Conservation (phyloP, 345 rosid genomes). For the Linum trigynum region DNA sequence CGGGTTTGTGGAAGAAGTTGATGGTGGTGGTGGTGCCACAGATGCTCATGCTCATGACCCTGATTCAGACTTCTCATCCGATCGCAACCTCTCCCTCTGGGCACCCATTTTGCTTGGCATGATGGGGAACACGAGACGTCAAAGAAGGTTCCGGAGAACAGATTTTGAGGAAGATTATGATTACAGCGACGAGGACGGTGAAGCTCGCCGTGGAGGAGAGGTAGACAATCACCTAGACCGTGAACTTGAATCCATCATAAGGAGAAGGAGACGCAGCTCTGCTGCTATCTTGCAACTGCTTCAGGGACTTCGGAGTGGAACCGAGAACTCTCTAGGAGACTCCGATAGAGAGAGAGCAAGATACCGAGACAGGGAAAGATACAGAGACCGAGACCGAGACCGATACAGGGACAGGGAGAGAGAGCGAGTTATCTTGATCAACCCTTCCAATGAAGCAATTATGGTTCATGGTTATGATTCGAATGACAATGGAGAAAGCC, state of each 20-base stretch:
- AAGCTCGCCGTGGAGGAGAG: constrained; percentile 34
- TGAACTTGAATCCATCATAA: constrained; percentile 51
- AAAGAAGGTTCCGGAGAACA: constrained; percentile 45
- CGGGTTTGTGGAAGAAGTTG: constrained; percentile 51
- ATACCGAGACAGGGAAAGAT: neutral
- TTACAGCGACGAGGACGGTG: constrained; percentile 26
- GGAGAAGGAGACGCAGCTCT: constrained; percentile 61
- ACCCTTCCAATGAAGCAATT: constrained; percentile 52
- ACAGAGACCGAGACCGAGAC: constrained; percentile 16
- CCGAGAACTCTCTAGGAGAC: constrained; percentile 38
- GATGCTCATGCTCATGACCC: constrained; percentile 20
- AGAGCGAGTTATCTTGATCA: constrained; percentile 41
- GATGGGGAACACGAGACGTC: constrained; percentile 56
- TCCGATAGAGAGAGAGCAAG: constrained; percentile 24
- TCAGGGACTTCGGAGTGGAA: constrained; percentile 71
- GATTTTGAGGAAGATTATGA: constrained; percentile 43
- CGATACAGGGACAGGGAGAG: constrained; percentile 36
- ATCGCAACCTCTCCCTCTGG: constrained; percentile 71
- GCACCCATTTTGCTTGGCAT: constrained; percentile 77
- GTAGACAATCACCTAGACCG: constrained; percentile 40
- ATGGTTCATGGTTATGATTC: constrained; percentile 43
- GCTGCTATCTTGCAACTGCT: constrained; percentile 64
- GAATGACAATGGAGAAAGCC: constrained; percentile 27
- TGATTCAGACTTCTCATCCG: constrained; percentile 63
- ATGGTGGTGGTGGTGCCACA: constrained; percentile 9